phyloP scores from a whole-genome alignment of 495 filamentous ascomycete species.

The Wilcoxina mikolae region DNA sequence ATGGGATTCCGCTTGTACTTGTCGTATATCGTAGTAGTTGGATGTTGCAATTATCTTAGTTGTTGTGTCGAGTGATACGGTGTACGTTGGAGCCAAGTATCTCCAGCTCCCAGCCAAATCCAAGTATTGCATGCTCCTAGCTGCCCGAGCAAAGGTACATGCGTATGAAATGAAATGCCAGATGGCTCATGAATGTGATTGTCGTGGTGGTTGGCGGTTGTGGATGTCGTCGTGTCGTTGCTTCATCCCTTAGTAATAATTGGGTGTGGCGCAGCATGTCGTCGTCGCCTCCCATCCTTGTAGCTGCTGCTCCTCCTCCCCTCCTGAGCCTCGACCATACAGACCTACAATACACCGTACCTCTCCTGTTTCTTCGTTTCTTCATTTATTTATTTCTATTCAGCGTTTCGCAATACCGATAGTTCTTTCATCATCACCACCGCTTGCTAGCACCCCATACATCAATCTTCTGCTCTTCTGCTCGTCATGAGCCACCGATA shows the following conservation, averaged over 20 bases:
- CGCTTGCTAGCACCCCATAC: background rate
- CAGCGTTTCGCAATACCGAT: background rate
- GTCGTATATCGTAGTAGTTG: no score
- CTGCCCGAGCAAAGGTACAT: no score
- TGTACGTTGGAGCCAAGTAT: no score
- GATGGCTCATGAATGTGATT: background rate
- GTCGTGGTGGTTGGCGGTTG: background rate
- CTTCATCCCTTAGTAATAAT: background rate
- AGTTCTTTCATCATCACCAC: background rate
- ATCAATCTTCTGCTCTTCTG: background rate
- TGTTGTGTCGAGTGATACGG: no score
- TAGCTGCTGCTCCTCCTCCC: background rate
- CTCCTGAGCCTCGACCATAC: slow-evolving; percentile 5
- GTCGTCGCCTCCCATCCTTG: background rate
- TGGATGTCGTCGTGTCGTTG: background rate
- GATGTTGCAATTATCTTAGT: no score
- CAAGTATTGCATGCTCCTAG: no score
- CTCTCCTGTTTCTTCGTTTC: background rate
- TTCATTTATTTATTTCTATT: slow-evolving; percentile 2
- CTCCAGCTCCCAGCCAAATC: no score
- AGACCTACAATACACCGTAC: background rate
- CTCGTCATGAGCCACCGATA: slow-evolving; percentile 25
- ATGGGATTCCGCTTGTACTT: no score
- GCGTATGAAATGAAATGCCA: background rate
- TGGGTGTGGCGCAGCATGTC: slow-evolving; percentile 16